Percentiles rank a stretch among this genome's conserved stretches.
Evolutionary conservation across 371 early-diverging fungal species (phyloP).

Genomic region (Nematocida ironsii): DNA sequence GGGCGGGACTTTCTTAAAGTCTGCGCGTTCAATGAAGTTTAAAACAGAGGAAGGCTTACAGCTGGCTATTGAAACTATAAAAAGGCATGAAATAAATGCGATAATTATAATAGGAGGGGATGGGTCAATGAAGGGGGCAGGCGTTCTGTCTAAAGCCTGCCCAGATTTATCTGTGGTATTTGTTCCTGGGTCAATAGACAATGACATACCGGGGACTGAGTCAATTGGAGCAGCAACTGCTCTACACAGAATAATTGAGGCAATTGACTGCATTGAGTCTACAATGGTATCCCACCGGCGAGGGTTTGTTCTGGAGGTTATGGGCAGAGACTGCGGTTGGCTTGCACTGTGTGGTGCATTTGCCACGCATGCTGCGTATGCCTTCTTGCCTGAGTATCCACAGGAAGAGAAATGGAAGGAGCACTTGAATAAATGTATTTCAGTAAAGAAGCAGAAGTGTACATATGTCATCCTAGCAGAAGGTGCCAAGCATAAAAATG

Average conservation of each 20-base stretch:
- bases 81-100: conserved; percentile 83
- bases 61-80: conserved; percentile 79
- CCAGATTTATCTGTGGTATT: conserved; percentile 77
- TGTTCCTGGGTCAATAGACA: conserved; percentile 78
- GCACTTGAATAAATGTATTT: conserved; percentile 63
- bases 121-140: conserved; percentile 91
- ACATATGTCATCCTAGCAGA: conserved; percentile 91
- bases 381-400: conserved; percentile 86
- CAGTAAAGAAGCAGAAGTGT: conserved; percentile 64
- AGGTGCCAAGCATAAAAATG: conserved; percentile 84
- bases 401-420: conserved; percentile 74
- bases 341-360: conserved; percentile 91
- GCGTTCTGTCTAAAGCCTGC: conserved; percentile 40
- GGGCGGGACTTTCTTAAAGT: conserved; percentile 94
- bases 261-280: conserved; percentile 83
- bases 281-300: conserved; percentile 94
- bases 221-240: conserved; percentile 87
- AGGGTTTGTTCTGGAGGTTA: conserved; percentile 95
- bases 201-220: conserved; percentile 87
- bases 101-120: conserved; percentile 95
- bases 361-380: conserved; percentile 87
- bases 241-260: conserved; percentile 90
- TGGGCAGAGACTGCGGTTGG: conserved; percentile 99
- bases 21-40: conserved; percentile 84
- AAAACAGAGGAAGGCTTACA: conserved; percentile 80